Percentiles rank a stretch among this genome's conserved stretches.
Evolutionary conservation across 345 rosid species (phyloP).

Genomic region (Eutrema japonicum): DNA sequence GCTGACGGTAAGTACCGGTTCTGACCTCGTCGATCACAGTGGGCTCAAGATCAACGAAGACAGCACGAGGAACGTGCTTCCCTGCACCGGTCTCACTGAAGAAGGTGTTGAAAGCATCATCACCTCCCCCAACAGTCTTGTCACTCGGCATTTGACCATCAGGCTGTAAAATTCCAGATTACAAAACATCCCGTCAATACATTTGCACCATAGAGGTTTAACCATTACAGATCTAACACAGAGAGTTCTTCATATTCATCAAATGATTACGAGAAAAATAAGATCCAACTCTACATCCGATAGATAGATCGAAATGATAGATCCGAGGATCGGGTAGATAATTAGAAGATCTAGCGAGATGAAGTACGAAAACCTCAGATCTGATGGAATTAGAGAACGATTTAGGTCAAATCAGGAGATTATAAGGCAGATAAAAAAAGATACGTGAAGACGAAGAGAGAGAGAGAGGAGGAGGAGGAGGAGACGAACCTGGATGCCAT

Average conservation of each 20-base stretch:
- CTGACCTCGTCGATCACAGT: conserved; percentile 87
- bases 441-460: neutral
- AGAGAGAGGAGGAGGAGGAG: neutral
- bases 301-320: neutral
- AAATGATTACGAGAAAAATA: too few relatives aligned
- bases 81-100: conserved; percentile 94
- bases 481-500: conserved; percentile 46
- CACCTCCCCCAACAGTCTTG: too few relatives aligned
- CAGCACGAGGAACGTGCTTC: conserved; percentile 86
- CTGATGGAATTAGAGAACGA: neutral
- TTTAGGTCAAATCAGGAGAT: neutral
- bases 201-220: neutral
- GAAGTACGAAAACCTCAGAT: conserved; percentile 6
- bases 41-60: conserved; percentile 84
- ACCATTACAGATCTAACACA: neutral
- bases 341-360: neutral
- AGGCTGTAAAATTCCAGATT: neutral
- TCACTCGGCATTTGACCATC: conserved; percentile 27
- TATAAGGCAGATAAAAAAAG: neutral
- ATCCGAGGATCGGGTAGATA: neutral
- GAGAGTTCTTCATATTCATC: too few relatives aligned
- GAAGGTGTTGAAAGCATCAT: conserved; percentile 79
- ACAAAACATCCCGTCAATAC: neutral
- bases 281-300: too few relatives aligned
- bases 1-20: conserved; percentile 74